Evolutionary conservation across 2,329 filamentous ascomycete genomes (phyloP).

Genomic region (Botrytis medusae): DNA sequence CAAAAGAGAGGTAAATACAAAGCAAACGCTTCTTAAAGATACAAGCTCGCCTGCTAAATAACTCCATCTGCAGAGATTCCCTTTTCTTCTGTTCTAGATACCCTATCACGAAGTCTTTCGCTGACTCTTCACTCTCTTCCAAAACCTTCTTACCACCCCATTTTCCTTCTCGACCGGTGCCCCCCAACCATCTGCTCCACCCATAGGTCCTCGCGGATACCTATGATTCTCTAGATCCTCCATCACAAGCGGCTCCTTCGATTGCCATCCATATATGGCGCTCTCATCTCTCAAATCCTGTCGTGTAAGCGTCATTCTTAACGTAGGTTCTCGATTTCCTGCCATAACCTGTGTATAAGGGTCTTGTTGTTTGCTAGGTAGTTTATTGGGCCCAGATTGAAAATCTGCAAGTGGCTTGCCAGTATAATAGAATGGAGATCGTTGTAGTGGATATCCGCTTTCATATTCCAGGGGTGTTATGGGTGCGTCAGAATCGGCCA

Average conservation of each 20-base stretch:
- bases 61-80: slow-evolving; percentile 8
- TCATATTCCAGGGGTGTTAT: slow-evolving; percentile 36
- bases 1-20: background rate
- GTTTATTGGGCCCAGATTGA: slow-evolving; percentile 35
- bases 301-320: slow-evolving; percentile 91
- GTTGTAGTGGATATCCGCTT: slow-evolving; percentile 35
- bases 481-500: slow-evolving; percentile 57
- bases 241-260: slow-evolving; percentile 54
- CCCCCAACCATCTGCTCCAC: slow-evolving; percentile 43
- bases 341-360: slow-evolving; percentile 53
- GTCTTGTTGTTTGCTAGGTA: slow-evolving; percentile 33
- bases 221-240: slow-evolving; percentile 57
- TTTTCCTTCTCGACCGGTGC: slow-evolving; percentile 47
- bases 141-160: slow-evolving; percentile 61
- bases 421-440: slow-evolving; percentile 26
- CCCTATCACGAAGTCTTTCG: slow-evolving; percentile 28
- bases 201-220: slow-evolving; percentile 40
- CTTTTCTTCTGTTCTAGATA: background rate
- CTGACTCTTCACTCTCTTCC: slow-evolving; percentile 54
- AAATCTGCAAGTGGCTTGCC: slow-evolving; percentile 45
- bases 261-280: slow-evolving; percentile 69
- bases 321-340: slow-evolving; percentile 82
- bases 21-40: slow-evolving; percentile 1
- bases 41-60: slow-evolving; percentile 20
- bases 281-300: slow-evolving; percentile 80